phyloP scores from a whole-genome alignment of 768 basidiomycete species.

The Suillus clintonianus region DNA sequence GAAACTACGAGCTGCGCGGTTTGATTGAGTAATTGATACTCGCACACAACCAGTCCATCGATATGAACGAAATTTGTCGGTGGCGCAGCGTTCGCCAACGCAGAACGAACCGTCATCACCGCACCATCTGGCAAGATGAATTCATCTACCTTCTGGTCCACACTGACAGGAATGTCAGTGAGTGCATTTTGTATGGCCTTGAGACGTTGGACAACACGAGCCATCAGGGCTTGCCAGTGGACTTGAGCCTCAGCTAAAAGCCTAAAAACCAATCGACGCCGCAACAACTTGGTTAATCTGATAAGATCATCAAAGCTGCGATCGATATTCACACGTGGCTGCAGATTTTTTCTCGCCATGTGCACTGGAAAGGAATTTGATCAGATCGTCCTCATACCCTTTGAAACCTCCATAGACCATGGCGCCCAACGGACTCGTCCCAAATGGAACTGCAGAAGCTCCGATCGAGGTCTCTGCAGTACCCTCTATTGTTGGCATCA shows the following conservation, averaged over 20 bases:
- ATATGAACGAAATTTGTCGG: slow-evolving; percentile 5
- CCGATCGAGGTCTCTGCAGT: slow-evolving; percentile 31
- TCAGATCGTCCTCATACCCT: background rate
- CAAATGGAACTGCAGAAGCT: slow-evolving; percentile 55
- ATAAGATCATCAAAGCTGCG: too few species aligned
- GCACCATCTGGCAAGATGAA: slow-evolving; percentile 17
- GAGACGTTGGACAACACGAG: slow-evolving; percentile 6
- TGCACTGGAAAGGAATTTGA: background rate
- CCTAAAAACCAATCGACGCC: too few species aligned
- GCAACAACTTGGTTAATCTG: too few species aligned
- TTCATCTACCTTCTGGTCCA: background rate
- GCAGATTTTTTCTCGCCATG: slow-evolving; percentile 2
- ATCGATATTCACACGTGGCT: slow-evolving; percentile 4
- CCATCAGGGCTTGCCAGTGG: slow-evolving; percentile 5
- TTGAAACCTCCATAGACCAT: slow-evolving; percentile 24
- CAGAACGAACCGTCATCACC: slow-evolving; percentile 9
- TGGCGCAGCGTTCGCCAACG: background rate
- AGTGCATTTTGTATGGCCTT: slow-evolving; percentile 16
- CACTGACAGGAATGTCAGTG: background rate
- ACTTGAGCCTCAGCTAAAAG: too few species aligned
- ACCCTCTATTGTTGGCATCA: slow-evolving; percentile 86
- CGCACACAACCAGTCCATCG: slow-evolving; percentile 12
- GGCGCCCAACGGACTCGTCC: slow-evolving; percentile 41
- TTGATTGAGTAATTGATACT: slow-evolving; percentile 12
- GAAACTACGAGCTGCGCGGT: slow-evolving; percentile 15